phyloP scores from a whole-genome alignment of 768 basidiomycete species.

The Boletus rubescentipes region DNA sequence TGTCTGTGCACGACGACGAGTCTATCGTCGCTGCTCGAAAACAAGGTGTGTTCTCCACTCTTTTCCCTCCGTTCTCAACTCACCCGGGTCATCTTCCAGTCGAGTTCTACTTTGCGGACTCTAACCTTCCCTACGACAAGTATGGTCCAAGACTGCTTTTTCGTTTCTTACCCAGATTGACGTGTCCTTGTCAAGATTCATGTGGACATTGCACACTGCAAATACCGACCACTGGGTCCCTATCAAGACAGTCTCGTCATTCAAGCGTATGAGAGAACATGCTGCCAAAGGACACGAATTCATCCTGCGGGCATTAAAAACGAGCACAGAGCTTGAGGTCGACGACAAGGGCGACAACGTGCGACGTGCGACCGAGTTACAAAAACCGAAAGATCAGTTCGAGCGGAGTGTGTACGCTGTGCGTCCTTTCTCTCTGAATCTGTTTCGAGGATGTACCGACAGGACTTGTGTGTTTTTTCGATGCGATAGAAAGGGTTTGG shows the following conservation, averaged over 20 bases:
- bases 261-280: conserved; percentile 92
- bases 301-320: conserved; percentile 64
- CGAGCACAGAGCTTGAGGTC: conserved; percentile 61
- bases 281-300: conserved; percentile 59
- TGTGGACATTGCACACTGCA: conserved; percentile 88
- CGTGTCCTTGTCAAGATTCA: conserved; percentile 57
- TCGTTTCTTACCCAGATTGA: not conserved
- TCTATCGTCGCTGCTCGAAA: conserved; percentile 49
- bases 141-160: conserved; percentile 28
- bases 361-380: conserved; percentile 66
- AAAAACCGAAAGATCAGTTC: conserved; percentile 75
- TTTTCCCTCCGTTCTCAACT: not conserved
- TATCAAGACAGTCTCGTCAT: conserved; percentile 81
- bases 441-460: not conserved
- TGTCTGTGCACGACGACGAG: conserved; percentile 35
- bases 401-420: conserved; percentile 89
- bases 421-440: conserved; percentile 36
- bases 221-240: conserved; percentile 89
- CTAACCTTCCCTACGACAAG: conserved; percentile 94
- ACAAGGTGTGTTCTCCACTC: conserved; percentile 45
- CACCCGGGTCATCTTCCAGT: conserved; percentile 44
- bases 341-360: conserved; percentile 72
- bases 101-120: conserved; percentile 95
- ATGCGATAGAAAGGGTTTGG: conserved; percentile 81
- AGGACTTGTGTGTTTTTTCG: not conserved